phyloP scores from a whole-genome alignment of 1,139 yeast genomes.

The Petasospora fabianii region DNA sequence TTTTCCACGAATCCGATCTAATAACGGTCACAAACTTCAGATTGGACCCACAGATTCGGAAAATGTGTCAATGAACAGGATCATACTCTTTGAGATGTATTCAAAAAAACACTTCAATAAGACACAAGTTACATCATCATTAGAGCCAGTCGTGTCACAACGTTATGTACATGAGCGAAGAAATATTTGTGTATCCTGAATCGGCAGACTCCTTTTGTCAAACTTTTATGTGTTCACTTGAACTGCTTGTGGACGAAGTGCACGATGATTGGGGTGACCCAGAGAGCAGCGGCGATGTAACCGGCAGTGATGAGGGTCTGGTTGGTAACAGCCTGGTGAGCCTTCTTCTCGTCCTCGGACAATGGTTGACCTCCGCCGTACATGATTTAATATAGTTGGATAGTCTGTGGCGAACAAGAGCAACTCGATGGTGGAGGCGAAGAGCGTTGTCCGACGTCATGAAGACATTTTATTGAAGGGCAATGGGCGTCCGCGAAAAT shows the following conservation, averaged over 20 bases:
- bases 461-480: background rate
- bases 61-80: background rate
- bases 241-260: conserved; percentile 56
- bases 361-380: conserved; percentile 75
- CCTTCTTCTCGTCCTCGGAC: conserved; percentile 73
- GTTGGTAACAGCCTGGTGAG: conserved; percentile 66
- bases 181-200: too few relatives aligned
- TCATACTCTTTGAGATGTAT: background rate
- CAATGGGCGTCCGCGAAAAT: background rate
- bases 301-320: conserved; percentile 67
- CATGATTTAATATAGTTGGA: conserved; percentile 42
- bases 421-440: background rate
- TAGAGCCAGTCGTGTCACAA: too few relatives aligned
- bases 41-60: conserved; percentile 19
- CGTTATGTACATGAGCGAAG: too few relatives aligned
- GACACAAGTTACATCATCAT: too few relatives aligned
- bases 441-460: background rate
- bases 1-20: conserved; percentile 8
- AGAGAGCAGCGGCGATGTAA: conserved; percentile 69
- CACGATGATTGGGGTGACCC: conserved; percentile 67
- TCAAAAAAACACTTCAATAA: too few relatives aligned
- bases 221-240: conserved; percentile 5
- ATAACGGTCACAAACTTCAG: conserved; percentile 15
- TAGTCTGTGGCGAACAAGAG: background rate
- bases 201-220: too few relatives aligned